phyloP scores from a whole-genome alignment of 1,139 yeast species.

The Eremothecium gossypii region DNA sequence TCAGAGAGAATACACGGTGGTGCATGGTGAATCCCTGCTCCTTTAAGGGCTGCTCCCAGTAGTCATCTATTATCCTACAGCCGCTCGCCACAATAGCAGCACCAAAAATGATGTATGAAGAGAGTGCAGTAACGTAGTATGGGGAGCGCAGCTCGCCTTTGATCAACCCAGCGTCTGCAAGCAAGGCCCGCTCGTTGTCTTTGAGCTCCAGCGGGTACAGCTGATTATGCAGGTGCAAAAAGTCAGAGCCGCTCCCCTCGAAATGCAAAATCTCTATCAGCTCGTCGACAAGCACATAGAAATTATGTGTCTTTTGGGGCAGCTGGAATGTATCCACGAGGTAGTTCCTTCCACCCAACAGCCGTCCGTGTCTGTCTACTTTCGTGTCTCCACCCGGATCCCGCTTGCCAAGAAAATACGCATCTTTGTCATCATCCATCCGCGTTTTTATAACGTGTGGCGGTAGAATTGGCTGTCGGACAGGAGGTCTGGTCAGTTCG shows the following conservation, averaged over 20 bases:
- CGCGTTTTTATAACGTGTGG: constrained; percentile 7
- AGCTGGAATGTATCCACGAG: constrained; percentile 60
- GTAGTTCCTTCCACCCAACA: constrained; percentile 62
- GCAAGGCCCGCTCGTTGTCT: constrained; percentile 10
- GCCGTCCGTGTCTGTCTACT: constrained; percentile 54
- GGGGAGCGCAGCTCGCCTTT: constrained; percentile 1
- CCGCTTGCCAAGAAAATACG: constrained; percentile 8
- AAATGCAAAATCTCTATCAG: constrained; percentile 14
- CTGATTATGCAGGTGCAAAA: constrained; percentile 14
- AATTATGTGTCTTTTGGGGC: constrained; percentile 8
- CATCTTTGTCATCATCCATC: constrained; percentile 7
- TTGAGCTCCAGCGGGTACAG: constrained; percentile 15
- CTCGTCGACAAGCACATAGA: constrained; percentile 19
- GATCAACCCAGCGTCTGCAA: constrained; percentile 8
- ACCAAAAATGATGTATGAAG: constrained; percentile 65
- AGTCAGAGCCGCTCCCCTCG: constrained; percentile 8
- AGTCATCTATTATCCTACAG: constrained; percentile 60
- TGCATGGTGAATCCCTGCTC: constrained; percentile 46
- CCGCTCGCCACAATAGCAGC: constrained; percentile 57
- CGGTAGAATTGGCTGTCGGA: constrained; percentile 7
- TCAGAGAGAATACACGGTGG: constrained; percentile 35
- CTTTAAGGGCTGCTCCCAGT: constrained; percentile 62
- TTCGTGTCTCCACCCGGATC: constrained; percentile 76
- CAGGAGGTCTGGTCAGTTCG: constrained; percentile 8
- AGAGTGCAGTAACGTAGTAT: constrained; percentile 26